These are phyloP conservation scores for Chlamydomonas reinhardtii DNA, from an alignment of 163 green algal genomes.

Conservation along the genomic window DNA sequence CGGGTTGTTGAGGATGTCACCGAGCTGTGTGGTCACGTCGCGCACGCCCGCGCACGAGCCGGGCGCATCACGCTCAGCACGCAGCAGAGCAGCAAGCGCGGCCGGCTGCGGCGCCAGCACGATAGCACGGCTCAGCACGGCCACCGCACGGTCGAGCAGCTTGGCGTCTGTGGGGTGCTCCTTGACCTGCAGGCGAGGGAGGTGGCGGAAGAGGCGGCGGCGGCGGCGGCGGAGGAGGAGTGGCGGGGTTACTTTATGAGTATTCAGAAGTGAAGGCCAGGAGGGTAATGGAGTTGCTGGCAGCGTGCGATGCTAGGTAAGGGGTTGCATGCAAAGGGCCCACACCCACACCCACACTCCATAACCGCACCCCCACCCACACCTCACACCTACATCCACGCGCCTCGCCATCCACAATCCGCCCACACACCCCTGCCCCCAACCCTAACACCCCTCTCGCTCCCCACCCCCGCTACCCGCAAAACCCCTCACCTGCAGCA, in stretches of 20 bases:
- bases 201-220: neutral
- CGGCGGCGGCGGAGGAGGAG: neutral
- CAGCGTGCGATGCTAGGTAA: too few species aligned
- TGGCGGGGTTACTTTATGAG: neutral
- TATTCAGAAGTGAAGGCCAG: too few species aligned
- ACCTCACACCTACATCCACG: too few species aligned
- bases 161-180: constrained; percentile 21
- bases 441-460: too few species aligned
- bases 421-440: too few species aligned
- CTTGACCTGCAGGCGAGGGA: constrained; percentile 18
- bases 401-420: too few species aligned
- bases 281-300: too few species aligned
- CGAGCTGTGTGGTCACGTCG: constrained; percentile 10
- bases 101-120: neutral
- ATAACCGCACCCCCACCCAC: too few species aligned
- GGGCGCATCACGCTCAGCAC: constrained; percentile 20
- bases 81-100: constrained; percentile 4
- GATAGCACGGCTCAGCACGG: constrained; percentile 8
- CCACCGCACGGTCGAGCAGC: neutral
- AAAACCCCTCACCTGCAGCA: constrained; percentile 25
- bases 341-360: too few species aligned
- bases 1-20: too few species aligned
- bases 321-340: too few species aligned
- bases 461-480: neutral
- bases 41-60: constrained; percentile 33